A percentile compares a stretch with the other conserved stretches of the same genome.
Conservation (phyloP, 345 rosid genomes). For the Brassica cretica region DNA sequence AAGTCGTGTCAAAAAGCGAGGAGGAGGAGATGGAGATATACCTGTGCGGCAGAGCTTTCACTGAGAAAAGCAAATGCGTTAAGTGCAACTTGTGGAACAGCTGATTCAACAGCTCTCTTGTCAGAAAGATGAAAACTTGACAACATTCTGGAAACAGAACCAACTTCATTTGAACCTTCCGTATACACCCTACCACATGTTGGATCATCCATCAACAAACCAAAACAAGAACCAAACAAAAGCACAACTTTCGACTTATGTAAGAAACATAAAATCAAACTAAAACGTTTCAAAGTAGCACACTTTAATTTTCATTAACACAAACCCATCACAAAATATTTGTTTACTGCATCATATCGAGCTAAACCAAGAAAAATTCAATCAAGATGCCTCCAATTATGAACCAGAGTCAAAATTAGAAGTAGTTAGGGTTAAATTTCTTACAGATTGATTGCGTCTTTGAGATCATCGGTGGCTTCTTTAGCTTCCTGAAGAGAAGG, state of each 20-base stretch:
- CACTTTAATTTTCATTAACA: not conserved
- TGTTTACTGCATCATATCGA: too few species aligned
- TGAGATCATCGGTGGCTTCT: conserved; percentile 63
- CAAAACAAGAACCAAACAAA: not conserved
- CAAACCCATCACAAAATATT: too few species aligned
- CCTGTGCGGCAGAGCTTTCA: conserved; percentile 68
- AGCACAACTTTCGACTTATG: not conserved
- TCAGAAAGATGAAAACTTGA: conserved; percentile 42
- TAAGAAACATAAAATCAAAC: not conserved
- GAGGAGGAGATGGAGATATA: not conserved
- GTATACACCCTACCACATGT: conserved; percentile 46
- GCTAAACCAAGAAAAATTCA: not conserved
- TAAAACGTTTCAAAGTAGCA: not conserved
- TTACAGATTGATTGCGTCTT: conserved; percentile 58
- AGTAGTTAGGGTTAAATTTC: not conserved
- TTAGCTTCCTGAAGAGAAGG: conserved; percentile 63
- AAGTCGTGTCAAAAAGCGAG: not conserved
- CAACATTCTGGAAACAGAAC: conserved; percentile 34
- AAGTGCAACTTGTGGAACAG: conserved; percentile 52
- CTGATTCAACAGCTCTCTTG: conserved; percentile 34
- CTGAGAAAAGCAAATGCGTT: conserved; percentile 60
- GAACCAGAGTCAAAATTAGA: not conserved
- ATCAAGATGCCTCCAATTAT: not conserved
- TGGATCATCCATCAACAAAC: not conserved
- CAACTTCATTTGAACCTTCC: conserved; percentile 27